phyloP scores from a whole-genome alignment of 2,329 filamentous ascomycete species.

The Aspergillus niger region DNA sequence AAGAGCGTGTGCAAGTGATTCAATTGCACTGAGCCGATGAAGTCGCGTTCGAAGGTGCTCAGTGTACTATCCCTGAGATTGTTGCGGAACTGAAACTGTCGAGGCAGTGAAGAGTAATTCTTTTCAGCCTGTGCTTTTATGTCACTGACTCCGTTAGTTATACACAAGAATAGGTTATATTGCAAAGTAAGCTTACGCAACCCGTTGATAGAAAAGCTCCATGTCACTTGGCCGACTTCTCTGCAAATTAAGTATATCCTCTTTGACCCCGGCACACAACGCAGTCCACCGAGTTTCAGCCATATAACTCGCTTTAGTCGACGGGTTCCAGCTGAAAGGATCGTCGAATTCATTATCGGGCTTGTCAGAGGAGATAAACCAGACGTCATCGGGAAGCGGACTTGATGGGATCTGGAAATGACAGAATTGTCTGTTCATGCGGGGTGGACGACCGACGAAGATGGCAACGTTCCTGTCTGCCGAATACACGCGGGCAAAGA shows the following conservation, averaged over 20 bases:
- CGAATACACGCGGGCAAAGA: constrained; percentile 47
- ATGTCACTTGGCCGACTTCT: constrained; percentile 22
- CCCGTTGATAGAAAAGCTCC: background rate
- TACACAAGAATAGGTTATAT: no score
- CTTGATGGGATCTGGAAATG: constrained; percentile 30
- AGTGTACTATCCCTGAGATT: constrained; percentile 25
- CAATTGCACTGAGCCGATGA: constrained; percentile 27
- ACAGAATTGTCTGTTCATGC: constrained; percentile 46
- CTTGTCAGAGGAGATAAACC: no score
- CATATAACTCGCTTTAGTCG: constrained; percentile 25
- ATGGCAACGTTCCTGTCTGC: constrained; percentile 52
- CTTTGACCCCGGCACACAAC: constrained; percentile 29
- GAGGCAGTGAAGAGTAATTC: constrained; percentile 25
- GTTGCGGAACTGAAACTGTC: constrained; percentile 25
- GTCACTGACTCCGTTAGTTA: constrained; percentile 5
- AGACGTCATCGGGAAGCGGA: background rate
- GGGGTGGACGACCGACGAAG: constrained; percentile 51
- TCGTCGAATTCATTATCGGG: no score
- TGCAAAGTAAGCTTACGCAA: no score
- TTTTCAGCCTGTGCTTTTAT: constrained; percentile 26
- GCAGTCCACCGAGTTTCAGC: constrained; percentile 33
- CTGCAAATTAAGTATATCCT: constrained; percentile 30
- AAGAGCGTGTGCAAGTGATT: constrained; percentile 34
- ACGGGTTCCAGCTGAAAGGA: constrained; percentile 15
- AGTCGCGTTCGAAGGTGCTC: constrained; percentile 29